Conservation (phyloP, 257 asterid genomes). For the Penstemon newberryi region DNA sequence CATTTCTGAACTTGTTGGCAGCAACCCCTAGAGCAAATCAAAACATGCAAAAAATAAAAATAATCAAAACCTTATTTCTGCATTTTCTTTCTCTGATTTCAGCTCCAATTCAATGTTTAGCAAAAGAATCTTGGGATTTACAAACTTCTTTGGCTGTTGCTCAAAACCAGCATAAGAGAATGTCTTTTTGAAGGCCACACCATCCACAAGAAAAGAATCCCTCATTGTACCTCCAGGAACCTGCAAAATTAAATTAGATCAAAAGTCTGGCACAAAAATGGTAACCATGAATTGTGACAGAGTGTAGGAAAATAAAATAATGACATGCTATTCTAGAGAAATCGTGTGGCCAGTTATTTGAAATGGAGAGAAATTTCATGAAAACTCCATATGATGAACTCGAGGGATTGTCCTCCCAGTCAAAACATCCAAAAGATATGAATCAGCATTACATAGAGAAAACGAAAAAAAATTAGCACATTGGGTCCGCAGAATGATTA, state of each 20-base stretch:
- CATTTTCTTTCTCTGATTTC: conserved; percentile 97
- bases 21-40: conserved; percentile 20
- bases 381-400: too few relatives aligned
- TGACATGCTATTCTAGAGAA: too few relatives aligned
- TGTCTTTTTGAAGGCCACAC: conserved; percentile 98
- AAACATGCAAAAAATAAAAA: conserved; percentile 5
- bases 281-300: conserved; percentile 4
- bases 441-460: too few relatives aligned
- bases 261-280: background rate
- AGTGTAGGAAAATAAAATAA: conserved; percentile 1
- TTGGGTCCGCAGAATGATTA: too few relatives aligned
- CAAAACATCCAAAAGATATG: too few relatives aligned
- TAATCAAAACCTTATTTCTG: conserved; percentile 80
- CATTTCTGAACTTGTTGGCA: conserved; percentile 5
- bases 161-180: conserved; percentile 99
- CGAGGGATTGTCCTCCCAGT: too few relatives aligned
- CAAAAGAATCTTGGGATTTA: conserved; percentile 77
- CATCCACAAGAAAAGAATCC: conserved; percentile 94
- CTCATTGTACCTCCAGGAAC: conserved; percentile 99
- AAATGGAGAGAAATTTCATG: too few relatives aligned
- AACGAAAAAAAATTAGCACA: too few relatives aligned
- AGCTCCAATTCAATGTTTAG: conserved; percentile 93
- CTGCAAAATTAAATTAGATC: conserved; percentile 42
- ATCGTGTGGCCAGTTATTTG: too few relatives aligned
- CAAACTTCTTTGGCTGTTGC: conserved; percentile 91